These are phyloP conservation scores for Pseudonitzschia multistriata DNA, from an alignment of 108 stramenopile genomes.

Conservation along the genomic window DNA sequence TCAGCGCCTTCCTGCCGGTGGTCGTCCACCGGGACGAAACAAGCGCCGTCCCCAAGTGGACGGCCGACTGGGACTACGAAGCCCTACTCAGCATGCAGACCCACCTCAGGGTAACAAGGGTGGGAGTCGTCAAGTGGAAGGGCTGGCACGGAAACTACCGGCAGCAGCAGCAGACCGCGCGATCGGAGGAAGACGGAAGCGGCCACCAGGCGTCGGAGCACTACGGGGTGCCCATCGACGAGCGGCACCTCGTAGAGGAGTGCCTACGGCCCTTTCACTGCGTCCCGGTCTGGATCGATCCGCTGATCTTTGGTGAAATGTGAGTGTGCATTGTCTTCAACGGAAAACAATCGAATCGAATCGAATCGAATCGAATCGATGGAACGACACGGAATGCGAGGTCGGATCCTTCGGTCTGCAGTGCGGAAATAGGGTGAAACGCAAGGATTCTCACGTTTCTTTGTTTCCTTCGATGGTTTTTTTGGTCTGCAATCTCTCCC, in stretches of 20 bases:
- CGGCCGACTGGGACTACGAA: conserved; percentile 95
- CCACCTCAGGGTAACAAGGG: conserved; percentile 86
- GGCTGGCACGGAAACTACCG: conserved; percentile 84
- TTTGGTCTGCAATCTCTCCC: too few species aligned
- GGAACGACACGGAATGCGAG: too few species aligned
- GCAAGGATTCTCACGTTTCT: too few species aligned
- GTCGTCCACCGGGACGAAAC: conserved; percentile 55
- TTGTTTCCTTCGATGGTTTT: too few species aligned
- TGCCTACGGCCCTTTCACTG: conserved; percentile 90
- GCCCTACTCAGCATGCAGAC: conserved; percentile 91
- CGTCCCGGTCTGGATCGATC: conserved; percentile 95
- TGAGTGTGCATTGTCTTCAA: conserved; percentile 36
- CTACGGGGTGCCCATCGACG: conserved; percentile 74
- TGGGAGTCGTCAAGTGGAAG: conserved; percentile 91
- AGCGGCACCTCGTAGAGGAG: conserved; percentile 82
- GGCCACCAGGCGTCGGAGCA: conserved; percentile 39
- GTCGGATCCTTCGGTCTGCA: too few species aligned
- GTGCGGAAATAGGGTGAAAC: too few species aligned
- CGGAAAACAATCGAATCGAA: background rate
- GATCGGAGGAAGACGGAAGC: conserved; percentile 2
- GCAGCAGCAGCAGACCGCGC: background rate
- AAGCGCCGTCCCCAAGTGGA: conserved; percentile 60
- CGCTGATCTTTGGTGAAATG: conserved; percentile 79
- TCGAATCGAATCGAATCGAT: background rate
- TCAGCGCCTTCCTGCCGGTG: conserved; percentile 85